Evolutionary conservation across 2,329 filamentous ascomycete species (phyloP).

Genomic region (Penicillium sp.): DNA sequence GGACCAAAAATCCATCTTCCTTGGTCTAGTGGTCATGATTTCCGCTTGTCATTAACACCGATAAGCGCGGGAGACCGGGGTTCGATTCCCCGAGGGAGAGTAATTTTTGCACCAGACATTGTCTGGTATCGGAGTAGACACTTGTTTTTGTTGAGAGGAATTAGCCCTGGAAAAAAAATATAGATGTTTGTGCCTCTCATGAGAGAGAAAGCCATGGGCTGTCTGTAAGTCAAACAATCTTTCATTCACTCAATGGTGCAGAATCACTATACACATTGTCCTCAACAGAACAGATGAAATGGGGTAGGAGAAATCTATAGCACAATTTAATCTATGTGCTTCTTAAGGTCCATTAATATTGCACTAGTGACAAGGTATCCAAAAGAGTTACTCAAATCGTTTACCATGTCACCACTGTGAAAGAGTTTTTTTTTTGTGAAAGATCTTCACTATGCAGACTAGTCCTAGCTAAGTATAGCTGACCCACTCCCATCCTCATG

Average conservation of each 20-base stretch:
- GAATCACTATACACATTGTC: too few relatives aligned
- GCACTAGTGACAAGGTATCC: not conserved
- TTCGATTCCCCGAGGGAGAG: conserved; percentile 48
- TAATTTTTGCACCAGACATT: too few relatives aligned
- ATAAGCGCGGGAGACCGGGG: conserved; percentile 47
- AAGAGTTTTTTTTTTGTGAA: not conserved
- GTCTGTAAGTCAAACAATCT: too few relatives aligned
- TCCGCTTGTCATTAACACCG: conserved; percentile 45
- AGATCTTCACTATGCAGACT: not conserved
- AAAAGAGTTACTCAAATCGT: not conserved
- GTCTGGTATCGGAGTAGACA: too few relatives aligned
- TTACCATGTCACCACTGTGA: not conserved
- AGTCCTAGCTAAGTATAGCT: not conserved
- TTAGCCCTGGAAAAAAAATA: too few relatives aligned
- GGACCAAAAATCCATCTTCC: conserved; percentile 21
- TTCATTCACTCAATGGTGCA: too few relatives aligned
- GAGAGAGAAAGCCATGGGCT: too few relatives aligned
- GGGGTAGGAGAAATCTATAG: not conserved
- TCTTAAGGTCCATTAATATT: not conserved
- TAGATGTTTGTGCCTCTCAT: too few relatives aligned
- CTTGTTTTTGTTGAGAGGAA: not conserved
- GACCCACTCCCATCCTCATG: not conserved
- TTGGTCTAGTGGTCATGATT: conserved; percentile 51
- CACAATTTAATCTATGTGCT: not conserved
- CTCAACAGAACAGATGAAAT: not conserved